Conservation (phyloP, 2,329 filamentous ascomycete species). For the Sordariomycetes sp. region DNA sequence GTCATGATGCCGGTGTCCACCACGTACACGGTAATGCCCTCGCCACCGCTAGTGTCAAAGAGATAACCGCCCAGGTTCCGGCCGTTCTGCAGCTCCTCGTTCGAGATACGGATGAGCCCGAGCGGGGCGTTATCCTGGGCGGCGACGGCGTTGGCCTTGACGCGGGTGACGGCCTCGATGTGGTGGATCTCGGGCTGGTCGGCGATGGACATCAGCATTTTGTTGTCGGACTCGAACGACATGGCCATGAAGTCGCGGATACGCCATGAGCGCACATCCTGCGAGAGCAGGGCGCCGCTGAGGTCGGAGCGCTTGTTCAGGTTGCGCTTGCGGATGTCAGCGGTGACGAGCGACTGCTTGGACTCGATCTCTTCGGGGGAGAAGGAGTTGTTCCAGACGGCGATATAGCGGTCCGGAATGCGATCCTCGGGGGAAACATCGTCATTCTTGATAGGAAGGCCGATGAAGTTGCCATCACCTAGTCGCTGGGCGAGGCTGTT, state of each 20-base stretch:
- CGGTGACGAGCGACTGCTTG: slow-evolving; percentile 36
- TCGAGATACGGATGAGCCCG: slow-evolving; percentile 43
- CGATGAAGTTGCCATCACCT: slow-evolving; percentile 17
- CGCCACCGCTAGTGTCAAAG: slow-evolving; percentile 40
- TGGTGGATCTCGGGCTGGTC: slow-evolving; percentile 37
- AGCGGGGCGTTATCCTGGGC: slow-evolving; percentile 41
- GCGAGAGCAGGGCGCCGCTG: slow-evolving; percentile 35
- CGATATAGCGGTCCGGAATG: slow-evolving; percentile 50
- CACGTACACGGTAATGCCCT: slow-evolving; percentile 50
- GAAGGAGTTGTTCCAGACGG: slow-evolving; percentile 50
- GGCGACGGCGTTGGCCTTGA: slow-evolving; percentile 30
- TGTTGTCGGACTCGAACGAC: slow-evolving; percentile 38
- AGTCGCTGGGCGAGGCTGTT: slow-evolving; percentile 13
- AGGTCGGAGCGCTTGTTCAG: slow-evolving; percentile 35
- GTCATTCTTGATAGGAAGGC: slow-evolving; percentile 38
- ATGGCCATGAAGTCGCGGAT: slow-evolving; percentile 37
- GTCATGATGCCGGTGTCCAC: slow-evolving; percentile 54
- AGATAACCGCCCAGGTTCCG: slow-evolving; percentile 25
- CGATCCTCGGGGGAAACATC: slow-evolving; percentile 26
- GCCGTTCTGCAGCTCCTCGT: slow-evolving; percentile 18
- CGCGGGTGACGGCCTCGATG: slow-evolving; percentile 40
- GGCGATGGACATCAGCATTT: slow-evolving; percentile 37
- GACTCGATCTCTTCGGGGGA: slow-evolving; percentile 34
- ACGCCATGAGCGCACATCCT: slow-evolving; percentile 31
- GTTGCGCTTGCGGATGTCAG: slow-evolving; percentile 45